These are phyloP conservation scores for Globisporangium orthogonon DNA, from an alignment of 352 stramenopile genomes.

Conservation along the genomic window DNA sequence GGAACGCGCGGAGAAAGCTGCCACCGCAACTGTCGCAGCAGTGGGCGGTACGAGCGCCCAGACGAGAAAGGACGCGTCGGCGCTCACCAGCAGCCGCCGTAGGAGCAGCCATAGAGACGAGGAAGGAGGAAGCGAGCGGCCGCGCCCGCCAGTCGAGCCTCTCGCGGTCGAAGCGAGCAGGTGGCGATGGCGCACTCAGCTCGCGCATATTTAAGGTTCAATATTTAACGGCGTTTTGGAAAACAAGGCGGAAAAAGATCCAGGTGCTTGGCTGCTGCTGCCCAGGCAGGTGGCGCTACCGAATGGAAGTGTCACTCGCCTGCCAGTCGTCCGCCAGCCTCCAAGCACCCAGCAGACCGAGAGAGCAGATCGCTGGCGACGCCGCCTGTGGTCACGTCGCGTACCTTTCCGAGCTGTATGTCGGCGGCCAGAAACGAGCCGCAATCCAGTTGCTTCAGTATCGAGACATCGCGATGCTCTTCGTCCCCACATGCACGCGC, in stretches of 20 bases:
- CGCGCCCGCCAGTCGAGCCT: neutral
- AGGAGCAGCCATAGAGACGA: neutral
- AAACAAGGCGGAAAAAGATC: neutral
- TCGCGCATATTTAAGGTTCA: neutral
- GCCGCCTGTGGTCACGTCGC: conserved; percentile 1
- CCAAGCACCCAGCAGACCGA: neutral
- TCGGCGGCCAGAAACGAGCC: conserved; percentile 2
- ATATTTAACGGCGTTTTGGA: neutral
- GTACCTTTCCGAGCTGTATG: neutral
- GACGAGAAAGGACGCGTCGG: neutral
- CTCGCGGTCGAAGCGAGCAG: conserved; percentile 3
- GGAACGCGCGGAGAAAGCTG: neutral
- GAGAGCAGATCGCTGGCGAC: neutral
- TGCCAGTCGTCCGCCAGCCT: neutral
- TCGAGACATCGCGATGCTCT: neutral
- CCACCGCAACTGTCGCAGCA: neutral
- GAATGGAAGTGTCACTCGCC: neutral
- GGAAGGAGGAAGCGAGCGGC: neutral
- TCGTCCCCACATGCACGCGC: too few species aligned
- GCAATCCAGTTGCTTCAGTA: neutral
- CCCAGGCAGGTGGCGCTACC: neutral
- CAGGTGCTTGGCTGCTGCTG: too few species aligned
- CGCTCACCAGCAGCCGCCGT: neutral
- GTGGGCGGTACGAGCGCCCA: neutral
- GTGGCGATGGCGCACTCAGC: neutral